Evolutionary conservation across 208 protist species (phyloP), one percentile per base, ranked within the genome.

Genomic region (Trypanosoma caninum): DNA sequence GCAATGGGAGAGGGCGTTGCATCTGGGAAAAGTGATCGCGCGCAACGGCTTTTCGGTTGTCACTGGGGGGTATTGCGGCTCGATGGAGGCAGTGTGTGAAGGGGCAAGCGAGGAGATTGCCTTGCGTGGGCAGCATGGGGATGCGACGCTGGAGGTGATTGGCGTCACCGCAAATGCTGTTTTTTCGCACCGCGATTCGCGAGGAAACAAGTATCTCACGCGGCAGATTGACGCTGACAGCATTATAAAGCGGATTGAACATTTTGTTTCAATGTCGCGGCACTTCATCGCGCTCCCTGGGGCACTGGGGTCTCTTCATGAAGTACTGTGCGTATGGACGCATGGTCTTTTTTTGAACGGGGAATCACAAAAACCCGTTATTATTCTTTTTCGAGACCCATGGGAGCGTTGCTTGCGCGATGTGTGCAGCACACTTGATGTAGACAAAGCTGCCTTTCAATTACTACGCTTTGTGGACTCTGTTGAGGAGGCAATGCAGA

Each of bases 31-130:
- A 13, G 70, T 87, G 9, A 61, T 60, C 34, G 84, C 76, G 16
- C 40, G 53, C 33, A 33, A 65, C 51, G 76, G 76, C 41, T 87
- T 85, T 53, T 67, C 72, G 23, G 74, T 89, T 40, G 45, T 84
- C 34, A 89, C 73, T 7, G 81, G 81, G 31, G 81, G 84, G 45
- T 91, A 91, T 65, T 65, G 81, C 35, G 84, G 81, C 1, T 87
- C 81, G 13, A 91, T 91, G 84, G 77, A 88, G 69, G 84, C 84
- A 1, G 64, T 70, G 22, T 84, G 79, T 65, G 78, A 89, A 56
- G 84, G 81, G 3, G 84, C 84, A 0, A 64, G 78, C 10, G 66
- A 64, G 47, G 65, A 53, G 2, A 69, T 76, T 46, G 74, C 81
- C 18, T 58, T 34, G 25, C 54, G 47, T n/a, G 56, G 46, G 25